A percentile compares a stretch with the other conserved stretches of the same genome.
Evolutionary conservation across 306 rosid species (phyloP).

Genomic region (Quercus glauca): DNA sequence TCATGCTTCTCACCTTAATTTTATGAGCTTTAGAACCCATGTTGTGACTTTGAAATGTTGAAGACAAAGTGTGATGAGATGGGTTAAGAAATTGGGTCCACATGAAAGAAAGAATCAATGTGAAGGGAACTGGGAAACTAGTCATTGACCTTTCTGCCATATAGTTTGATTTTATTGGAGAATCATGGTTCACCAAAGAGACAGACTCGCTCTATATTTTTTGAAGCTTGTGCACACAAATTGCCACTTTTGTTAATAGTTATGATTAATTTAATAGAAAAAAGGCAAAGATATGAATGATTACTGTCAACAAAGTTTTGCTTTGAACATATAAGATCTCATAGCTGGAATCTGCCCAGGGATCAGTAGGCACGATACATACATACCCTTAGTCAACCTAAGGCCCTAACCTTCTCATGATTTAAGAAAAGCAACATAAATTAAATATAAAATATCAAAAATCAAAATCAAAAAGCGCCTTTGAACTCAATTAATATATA

Average conservation of each 20-base stretch:
- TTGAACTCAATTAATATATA: constrained; percentile 1
- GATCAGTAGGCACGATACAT: constrained; percentile 36
- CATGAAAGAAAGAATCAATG: no score
- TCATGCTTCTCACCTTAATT: no score
- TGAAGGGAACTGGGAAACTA: no score
- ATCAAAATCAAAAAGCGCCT: not conserved
- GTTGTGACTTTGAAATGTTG: no score
- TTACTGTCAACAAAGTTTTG: constrained; percentile 36
- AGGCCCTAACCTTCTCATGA: constrained; percentile 25
- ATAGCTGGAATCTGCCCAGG: constrained; percentile 24
- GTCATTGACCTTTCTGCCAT: no score
- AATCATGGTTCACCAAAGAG: no score
- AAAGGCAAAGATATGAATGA: constrained; percentile 27
- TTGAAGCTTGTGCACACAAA: constrained; percentile 27
- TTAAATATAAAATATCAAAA: not conserved
- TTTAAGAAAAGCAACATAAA: constrained; percentile 7
- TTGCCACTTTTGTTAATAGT: constrained; percentile 26
- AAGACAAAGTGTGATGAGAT: no score
- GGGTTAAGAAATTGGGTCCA: no score
- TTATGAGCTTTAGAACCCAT: no score
- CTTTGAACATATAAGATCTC: constrained; percentile 20
- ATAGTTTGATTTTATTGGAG: no score
- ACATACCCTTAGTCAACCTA: constrained; percentile 35
- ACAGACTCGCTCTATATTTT: not conserved
- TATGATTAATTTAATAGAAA: constrained; percentile 27